These are phyloP conservation scores for Pleoardoris graminearum DNA, from an alignment of 2,329 filamentous ascomycete genomes.

Conservation along the genomic window DNA sequence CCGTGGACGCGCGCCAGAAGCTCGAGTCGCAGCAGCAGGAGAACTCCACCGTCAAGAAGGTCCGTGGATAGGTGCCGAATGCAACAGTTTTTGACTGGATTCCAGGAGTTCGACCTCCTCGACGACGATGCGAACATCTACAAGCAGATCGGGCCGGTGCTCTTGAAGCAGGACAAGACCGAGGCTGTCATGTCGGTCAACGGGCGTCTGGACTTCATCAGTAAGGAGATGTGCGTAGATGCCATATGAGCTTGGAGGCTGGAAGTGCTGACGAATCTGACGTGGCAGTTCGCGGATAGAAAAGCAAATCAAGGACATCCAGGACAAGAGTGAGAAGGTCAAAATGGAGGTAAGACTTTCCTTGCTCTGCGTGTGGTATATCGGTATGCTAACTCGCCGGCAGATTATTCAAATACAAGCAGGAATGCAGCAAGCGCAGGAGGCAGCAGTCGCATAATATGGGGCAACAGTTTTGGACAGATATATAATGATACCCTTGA, in stretches of 20 bases:
- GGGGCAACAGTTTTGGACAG: not conserved
- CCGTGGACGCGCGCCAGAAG: conserved; percentile 81
- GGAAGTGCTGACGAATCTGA: conserved; percentile 8
- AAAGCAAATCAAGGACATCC: conserved; percentile 64
- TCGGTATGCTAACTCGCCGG: conserved; percentile 7
- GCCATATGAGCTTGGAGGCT: not conserved
- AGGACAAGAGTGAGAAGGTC: conserved; percentile 66
- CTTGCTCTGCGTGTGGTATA: too few relatives aligned
- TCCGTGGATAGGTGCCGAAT: conserved; percentile 40
- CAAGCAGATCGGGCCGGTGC: conserved; percentile 89
- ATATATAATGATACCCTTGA: conserved; percentile 6
- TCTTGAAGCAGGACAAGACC: conserved; percentile 90
- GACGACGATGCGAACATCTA: conserved; percentile 87
- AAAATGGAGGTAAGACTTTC: conserved; percentile 62
- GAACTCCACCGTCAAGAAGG: conserved; percentile 84
- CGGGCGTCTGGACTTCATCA: conserved; percentile 87
- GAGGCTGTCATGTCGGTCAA: conserved; percentile 92
- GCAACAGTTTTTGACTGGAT: conserved; percentile 4
- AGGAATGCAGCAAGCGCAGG: conserved; percentile 33
- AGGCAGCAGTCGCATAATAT: conserved; percentile 18
- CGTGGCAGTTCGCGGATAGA: conserved; percentile 65
- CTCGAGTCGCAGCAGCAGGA: conserved; percentile 94
- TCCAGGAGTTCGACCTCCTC: conserved; percentile 78
- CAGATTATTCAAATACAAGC: conserved; percentile 40
- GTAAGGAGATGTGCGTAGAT: conserved; percentile 79